A percentile compares a stretch with the other conserved stretches of the same genome.
Evolutionary conservation across 2,329 filamentous ascomycete species (phyloP).

Genomic region (Daldinia sp.): DNA sequence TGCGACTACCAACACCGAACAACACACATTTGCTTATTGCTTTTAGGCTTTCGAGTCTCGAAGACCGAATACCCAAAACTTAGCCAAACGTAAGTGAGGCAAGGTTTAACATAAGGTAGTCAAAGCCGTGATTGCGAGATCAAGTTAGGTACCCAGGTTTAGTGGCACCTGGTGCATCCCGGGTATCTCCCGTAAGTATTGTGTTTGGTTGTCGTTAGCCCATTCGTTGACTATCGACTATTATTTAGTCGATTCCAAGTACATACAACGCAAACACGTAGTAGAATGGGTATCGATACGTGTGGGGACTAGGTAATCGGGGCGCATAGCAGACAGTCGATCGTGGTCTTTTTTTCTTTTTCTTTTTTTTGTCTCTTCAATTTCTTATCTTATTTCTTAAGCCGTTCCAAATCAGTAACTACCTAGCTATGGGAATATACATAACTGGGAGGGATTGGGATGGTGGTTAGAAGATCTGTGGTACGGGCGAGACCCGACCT

Average conservation of each 20-base stretch:
- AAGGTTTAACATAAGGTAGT: neutral
- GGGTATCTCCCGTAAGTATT: neutral
- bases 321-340: slow-evolving; percentile 6
- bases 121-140: slow-evolving; percentile 1
- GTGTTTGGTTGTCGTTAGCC: slow-evolving; percentile 1
- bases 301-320: slow-evolving; percentile 1
- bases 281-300: slow-evolving; percentile 3
- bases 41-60: slow-evolving; percentile 20
- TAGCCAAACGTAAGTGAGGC: slow-evolving; percentile 3
- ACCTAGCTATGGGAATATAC: slow-evolving; percentile 7
- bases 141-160: neutral
- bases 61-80: slow-evolving; percentile 12
- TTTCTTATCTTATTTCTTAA: slow-evolving; percentile 4
- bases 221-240: neutral
- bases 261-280: slow-evolving; percentile 3
- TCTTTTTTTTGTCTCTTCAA: too few relatives aligned
- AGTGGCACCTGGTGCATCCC: slow-evolving; percentile 1
- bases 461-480: slow-evolving; percentile 14
- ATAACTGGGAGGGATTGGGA: slow-evolving; percentile 6
- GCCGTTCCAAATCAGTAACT: slow-evolving; percentile 2
- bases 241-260: slow-evolving; percentile 1
- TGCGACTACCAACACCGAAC: slow-evolving; percentile 23
- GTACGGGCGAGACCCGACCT: slow-evolving; percentile 25
- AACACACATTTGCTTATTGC: slow-evolving; percentile 24
- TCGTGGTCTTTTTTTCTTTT: too few relatives aligned